A percentile compares a stretch with the other conserved stretches of the same genome.
These are phyloP conservation scores for Neoboletus brunneissimus DNA, from an alignment of 768 basidiomycete species.

Conservation along the genomic window DNA sequence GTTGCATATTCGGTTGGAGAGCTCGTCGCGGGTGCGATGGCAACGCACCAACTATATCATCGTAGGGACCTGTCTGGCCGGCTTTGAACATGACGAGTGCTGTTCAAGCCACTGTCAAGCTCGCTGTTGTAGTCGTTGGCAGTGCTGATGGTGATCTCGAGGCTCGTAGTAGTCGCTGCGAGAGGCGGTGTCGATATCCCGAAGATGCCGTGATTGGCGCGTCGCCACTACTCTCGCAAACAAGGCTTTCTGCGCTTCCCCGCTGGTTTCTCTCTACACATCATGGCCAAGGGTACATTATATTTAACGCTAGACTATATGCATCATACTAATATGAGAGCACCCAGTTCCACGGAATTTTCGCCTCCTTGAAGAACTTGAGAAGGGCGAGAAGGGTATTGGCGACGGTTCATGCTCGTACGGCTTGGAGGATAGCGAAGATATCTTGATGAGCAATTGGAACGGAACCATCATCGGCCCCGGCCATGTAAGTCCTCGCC, in stretches of 20 bases:
- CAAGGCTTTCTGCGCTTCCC: neutral
- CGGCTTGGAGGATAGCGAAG: conserved; percentile 91
- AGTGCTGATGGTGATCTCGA: conserved; percentile 6
- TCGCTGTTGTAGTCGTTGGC: conserved; percentile 18
- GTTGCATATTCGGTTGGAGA: conserved; percentile 4
- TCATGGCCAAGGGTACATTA: conserved; percentile 54
- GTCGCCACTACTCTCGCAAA: neutral
- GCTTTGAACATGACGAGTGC: conserved; percentile 62
- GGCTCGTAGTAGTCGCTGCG: conserved; percentile 18
- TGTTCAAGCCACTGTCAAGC: conserved; percentile 4
- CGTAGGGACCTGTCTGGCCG: conserved; percentile 71
- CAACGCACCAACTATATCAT: conserved; percentile 85
- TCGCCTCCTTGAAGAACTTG: conserved; percentile 94
- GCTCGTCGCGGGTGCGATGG: conserved; percentile 3
- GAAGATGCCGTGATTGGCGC: conserved; percentile 12
- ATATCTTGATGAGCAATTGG: conserved; percentile 98
- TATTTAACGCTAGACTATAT: neutral
- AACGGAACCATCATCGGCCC: conserved; percentile 99
- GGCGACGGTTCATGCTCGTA: conserved; percentile 98
- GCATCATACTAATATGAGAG: neutral
- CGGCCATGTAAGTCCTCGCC: conserved; percentile 72
- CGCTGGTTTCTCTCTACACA: conserved; percentile 11
- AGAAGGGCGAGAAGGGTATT: conserved; percentile 99
- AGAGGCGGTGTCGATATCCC: conserved; percentile 30
- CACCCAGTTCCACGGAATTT: conserved; percentile 90